A percentile compares a stretch with the other conserved stretches of the same genome.
phyloP scores from a whole-genome alignment of 495 filamentous ascomycete species.

The Neurospora cerealis region DNA sequence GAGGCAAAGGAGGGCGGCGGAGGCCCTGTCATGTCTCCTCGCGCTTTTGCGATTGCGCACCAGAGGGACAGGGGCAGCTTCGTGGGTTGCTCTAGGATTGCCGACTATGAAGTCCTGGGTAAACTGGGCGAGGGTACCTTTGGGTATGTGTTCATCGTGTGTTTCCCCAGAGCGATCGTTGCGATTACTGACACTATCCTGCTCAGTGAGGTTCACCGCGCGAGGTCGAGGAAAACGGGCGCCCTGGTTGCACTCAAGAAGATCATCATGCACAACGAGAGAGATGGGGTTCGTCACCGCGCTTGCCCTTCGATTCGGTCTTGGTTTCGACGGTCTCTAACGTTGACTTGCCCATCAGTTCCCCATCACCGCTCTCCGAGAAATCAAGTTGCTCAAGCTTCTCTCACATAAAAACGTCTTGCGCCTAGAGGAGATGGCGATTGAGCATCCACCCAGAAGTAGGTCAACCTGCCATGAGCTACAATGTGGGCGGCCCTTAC shows the following conservation, averaged over 20 bases:
- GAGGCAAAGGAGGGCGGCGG: constrained; percentile 7
- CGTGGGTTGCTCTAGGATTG: constrained; percentile 76
- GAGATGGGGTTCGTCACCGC: constrained; percentile 54
- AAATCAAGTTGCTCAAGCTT: constrained; percentile 95
- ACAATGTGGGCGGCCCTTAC: not conserved
- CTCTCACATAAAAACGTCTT: constrained; percentile 84
- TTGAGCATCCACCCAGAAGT: constrained; percentile 64
- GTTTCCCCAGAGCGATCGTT: not conserved
- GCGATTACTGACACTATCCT: constrained; percentile 8
- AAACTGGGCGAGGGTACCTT: constrained; percentile 98
- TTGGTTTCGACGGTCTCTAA: not conserved
- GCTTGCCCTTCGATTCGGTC: not conserved
- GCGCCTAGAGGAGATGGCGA: constrained; percentile 86
- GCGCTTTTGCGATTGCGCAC: constrained; percentile 34
- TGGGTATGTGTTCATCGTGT: constrained; percentile 46
- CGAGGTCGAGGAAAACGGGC: constrained; percentile 62
- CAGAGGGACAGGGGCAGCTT: constrained; percentile 47
- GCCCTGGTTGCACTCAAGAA: constrained; percentile 85
- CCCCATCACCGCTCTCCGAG: constrained; percentile 67
- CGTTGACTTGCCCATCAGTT: constrained; percentile 36
- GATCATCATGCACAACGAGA: constrained; percentile 80
- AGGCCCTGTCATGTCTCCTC: constrained; percentile 23
- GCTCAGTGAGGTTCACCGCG: constrained; percentile 80
- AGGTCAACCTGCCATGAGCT: constrained; percentile 11
- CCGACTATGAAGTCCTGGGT: constrained; percentile 74